Base-by-base conservation (phyloP, 2,329 filamentous ascomycete species). In the Lecanicillium sp. region DNA sequence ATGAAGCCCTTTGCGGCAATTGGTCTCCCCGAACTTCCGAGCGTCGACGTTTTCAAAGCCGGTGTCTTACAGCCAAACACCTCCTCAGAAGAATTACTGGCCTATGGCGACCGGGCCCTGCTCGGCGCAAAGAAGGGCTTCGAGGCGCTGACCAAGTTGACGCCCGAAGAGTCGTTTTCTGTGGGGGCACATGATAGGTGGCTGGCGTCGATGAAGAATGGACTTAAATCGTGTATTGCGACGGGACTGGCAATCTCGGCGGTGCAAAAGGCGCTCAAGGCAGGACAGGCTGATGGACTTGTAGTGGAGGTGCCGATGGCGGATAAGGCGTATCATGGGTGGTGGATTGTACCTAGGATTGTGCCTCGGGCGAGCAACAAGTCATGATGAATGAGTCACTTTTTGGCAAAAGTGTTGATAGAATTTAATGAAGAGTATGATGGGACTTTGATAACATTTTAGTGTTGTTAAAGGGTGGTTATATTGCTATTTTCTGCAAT, bases 1-100 rank as follows among this genome's bases (percentile, higher is more conserved):
- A 92, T 94, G 85, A 85, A 83, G 51, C 85, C 87, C 0, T 95
- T 94, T 52, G 67, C 81, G 1, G 57, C 65, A 7, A 73, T 94
- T 40, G 71, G 74, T 9, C 68, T 85, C 2, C 84, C 86, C 0
- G 73, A 78, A 43, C 67, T 85, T 11, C 78, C 84, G 1, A 63
- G 73, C 0, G 83, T 75, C 45, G 73, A 77, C 6, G 73, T 79
- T 12, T 86, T 84, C 44, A 49, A 57, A 8, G 47, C 49, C 5
- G 64, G 66, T n/a, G 60, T 62, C 5, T 48, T 46, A 15, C 67
- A 71, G 48, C 50, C 60, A 0, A 61, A 64, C 13, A 54, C 55
- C 5, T 47, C 61, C 3, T 59, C 63, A 2, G 34, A 46, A 0
- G 59, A 64, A 2, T 55, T 78, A 3, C 59, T 73, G 14, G 52